These are phyloP conservation scores for Cucumis hystrix DNA, from an alignment of 306 rosid species.

Conservation along the genomic window DNA sequence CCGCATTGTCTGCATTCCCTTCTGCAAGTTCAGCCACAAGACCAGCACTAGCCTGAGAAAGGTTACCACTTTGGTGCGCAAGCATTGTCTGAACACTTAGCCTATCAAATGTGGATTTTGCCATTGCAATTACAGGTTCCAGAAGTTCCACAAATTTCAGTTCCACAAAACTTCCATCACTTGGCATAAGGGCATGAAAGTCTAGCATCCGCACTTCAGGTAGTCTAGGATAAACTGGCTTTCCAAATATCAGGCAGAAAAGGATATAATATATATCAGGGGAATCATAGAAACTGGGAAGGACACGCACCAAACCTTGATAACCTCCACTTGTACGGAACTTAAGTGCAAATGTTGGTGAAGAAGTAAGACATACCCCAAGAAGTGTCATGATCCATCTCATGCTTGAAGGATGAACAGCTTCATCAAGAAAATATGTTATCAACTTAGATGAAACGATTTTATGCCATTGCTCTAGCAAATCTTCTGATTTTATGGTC, in stretches of 20 bases:
- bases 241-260: conserved; percentile 94
- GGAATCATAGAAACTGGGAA: conserved; percentile 91
- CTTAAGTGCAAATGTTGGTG: conserved; percentile 85
- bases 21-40: conserved; percentile 98
- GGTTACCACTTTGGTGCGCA: conserved; percentile 90
- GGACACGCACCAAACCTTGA: conserved; percentile 85
- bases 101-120: conserved; percentile 84
- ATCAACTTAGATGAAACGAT: conserved; percentile 89
- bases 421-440: conserved; percentile 96
- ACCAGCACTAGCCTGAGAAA: conserved; percentile 89
- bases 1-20: conserved; percentile 87
- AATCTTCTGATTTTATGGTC: conserved; percentile 79
- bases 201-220: conserved; percentile 99
- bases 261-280: conserved; percentile 94
- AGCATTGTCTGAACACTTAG: conserved; percentile 83
- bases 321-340: conserved; percentile 97
- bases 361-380: conserved; percentile 90
- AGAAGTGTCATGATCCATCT: conserved; percentile 99
- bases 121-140: conserved; percentile 92
- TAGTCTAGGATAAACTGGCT: conserved; percentile 92
- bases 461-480: conserved; percentile 98
- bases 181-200: conserved; percentile 97
- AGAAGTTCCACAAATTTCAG: conserved; percentile 67
- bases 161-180: conserved; percentile 64
- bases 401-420: conserved; percentile 97